Percentiles rank a stretch among this genome's conserved stretches.
Evolutionary conservation across 805 yeast genomes (phyloP).

Genomic region (Kuraishia floccosa): DNA sequence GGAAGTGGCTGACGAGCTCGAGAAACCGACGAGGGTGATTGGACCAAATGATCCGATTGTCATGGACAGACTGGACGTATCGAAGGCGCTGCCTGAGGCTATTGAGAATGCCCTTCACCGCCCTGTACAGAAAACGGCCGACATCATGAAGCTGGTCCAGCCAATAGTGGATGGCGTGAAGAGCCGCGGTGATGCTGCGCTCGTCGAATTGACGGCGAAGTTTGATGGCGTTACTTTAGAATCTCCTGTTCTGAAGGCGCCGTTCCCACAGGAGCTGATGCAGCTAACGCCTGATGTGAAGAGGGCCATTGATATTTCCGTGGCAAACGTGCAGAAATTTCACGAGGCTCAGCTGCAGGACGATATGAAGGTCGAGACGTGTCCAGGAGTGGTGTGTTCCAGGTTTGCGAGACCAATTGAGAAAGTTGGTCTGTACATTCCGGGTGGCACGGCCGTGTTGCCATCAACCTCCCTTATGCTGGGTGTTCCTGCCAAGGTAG

Average conservation of each 20-base stretch:
- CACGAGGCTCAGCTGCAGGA: conserved; percentile 88
- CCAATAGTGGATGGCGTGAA: conserved; percentile 82
- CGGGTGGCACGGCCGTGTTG: conserved; percentile 97
- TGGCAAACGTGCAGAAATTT: conserved; percentile 80
- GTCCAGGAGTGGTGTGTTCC: conserved; percentile 89
- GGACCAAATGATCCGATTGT: conserved; percentile 27
- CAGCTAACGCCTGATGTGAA: conserved; percentile 61
- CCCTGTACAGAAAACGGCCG: conserved; percentile 92
- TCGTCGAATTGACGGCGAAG: conserved; percentile 80
- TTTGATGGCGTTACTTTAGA: conserved; percentile 75
- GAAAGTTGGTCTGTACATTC: conserved; percentile 89
- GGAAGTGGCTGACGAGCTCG: conserved; percentile 10
- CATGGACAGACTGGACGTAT: conserved; percentile 37
- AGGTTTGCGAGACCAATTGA: conserved; percentile 94
- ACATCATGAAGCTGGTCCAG: conserved; percentile 83
- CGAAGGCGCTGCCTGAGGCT: conserved; percentile 25
- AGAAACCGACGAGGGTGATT: conserved; percentile 11
- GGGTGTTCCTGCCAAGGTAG: conserved; percentile 97
- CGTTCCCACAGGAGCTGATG: conserved; percentile 75
- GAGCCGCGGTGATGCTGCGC: conserved; percentile 72
- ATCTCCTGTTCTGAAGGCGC: conserved; percentile 75
- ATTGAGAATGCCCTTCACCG: conserved; percentile 63
- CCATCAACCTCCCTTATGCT: conserved; percentile 98
- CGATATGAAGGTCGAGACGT: conserved; percentile 75
- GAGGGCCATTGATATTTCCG: conserved; percentile 85